Conservation (phyloP, 2,329 filamentous ascomycete species). For the Thelonectria olida region DNA sequence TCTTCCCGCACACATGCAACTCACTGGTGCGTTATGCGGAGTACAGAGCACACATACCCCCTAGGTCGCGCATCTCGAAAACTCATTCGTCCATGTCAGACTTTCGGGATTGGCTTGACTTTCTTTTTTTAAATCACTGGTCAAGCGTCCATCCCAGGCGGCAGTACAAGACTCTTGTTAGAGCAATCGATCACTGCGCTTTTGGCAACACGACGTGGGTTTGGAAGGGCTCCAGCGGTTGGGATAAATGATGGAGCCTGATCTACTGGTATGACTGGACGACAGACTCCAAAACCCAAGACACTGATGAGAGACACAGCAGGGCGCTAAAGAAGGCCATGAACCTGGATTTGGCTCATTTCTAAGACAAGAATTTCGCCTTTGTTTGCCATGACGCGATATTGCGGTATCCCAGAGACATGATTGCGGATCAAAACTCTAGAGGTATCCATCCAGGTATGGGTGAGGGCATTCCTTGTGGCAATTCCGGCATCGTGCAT, state of each 20-base stretch:
- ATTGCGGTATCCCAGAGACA: not conserved
- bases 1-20: not conserved
- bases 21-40: not conserved
- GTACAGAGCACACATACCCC: not conserved
- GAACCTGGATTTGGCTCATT: not conserved
- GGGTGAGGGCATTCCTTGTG: not conserved
- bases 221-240: conserved; percentile 9
- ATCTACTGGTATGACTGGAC: not conserved
- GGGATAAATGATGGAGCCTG: not conserved
- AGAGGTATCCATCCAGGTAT: not conserved
- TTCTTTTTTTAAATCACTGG: conserved; percentile 21
- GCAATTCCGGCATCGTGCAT: not conserved
- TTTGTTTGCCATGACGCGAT: not conserved
- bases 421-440: not conserved
- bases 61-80: not conserved
- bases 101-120: not conserved
- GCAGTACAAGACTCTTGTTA: conserved; percentile 14
- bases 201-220: conserved; percentile 10
- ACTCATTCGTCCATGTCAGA: conserved; percentile 1
- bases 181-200: conserved; percentile 22
- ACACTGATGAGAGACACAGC: conserved; percentile 7
- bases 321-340: not conserved
- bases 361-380: conserved; percentile 6
- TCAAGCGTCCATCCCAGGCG: conserved; percentile 14
- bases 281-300: not conserved